These are phyloP conservation scores for Penicillium subrubescens DNA, from an alignment of 495 filamentous ascomycete genomes.

Conservation along the genomic window DNA sequence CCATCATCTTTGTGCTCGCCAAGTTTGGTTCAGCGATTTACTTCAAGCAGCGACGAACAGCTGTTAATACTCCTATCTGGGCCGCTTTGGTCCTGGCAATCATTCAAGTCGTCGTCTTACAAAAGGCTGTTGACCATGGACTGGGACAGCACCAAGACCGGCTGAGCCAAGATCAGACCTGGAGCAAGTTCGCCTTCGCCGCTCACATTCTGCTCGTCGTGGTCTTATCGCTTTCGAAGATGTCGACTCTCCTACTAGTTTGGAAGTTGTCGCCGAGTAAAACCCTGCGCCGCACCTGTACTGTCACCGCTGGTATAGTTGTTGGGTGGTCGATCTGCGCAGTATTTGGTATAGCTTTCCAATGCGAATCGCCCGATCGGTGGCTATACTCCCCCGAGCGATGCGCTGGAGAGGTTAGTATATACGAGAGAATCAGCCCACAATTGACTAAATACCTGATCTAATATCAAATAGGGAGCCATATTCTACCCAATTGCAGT, in stretches of 20 bases:
- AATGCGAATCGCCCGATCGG: slow-evolving; percentile 25
- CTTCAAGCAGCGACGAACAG: slow-evolving; percentile 32
- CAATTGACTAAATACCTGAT: background rate
- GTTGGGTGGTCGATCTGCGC: slow-evolving; percentile 26
- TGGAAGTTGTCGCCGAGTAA: slow-evolving; percentile 29
- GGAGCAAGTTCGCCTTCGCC: slow-evolving; percentile 30
- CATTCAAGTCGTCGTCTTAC: slow-evolving; percentile 26
- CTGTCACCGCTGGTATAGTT: slow-evolving; percentile 10
- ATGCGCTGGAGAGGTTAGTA: slow-evolving; percentile 19
- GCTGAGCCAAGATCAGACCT: slow-evolving; percentile 18
- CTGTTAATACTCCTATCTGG: slow-evolving; percentile 35
- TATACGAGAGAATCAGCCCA: background rate
- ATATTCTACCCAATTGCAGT: background rate
- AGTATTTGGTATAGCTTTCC: slow-evolving; percentile 27
- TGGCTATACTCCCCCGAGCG: slow-evolving; percentile 30
- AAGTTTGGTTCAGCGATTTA: slow-evolving; percentile 29
- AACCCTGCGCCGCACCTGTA: slow-evolving; percentile 19
- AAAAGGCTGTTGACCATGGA: slow-evolving; percentile 32
- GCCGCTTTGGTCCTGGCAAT: slow-evolving; percentile 30
- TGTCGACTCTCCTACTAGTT: slow-evolving; percentile 30
- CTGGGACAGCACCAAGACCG: slow-evolving; percentile 24
- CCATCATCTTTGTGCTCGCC: slow-evolving; percentile 29
- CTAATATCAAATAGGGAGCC: background rate
- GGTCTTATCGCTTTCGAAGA: slow-evolving; percentile 29
- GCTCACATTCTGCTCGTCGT: slow-evolving; percentile 30